Conservation (phyloP, 148 eudicot genomes). For the Cornus florida region DNA sequence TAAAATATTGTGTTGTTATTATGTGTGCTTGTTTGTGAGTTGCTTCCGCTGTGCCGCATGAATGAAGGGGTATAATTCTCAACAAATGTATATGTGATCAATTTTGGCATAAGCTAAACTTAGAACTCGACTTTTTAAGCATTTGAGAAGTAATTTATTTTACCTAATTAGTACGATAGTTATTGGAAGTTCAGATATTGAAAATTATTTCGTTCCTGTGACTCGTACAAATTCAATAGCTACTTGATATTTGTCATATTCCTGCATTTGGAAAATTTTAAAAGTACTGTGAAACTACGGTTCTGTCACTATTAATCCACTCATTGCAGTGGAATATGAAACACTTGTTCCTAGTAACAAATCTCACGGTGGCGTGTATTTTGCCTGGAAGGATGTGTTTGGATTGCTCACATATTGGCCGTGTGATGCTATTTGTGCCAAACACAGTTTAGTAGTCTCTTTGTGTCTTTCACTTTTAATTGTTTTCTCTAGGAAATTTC, state of each 20-base stretch:
- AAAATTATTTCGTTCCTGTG: neutral
- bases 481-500: neutral
- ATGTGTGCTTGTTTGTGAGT: no score
- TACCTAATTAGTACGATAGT: neutral
- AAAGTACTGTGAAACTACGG: neutral
- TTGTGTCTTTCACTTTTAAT: neutral
- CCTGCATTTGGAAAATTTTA: neutral
- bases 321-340: neutral
- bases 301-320: neutral
- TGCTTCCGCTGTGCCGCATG: no score
- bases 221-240: neutral
- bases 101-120: neutral
- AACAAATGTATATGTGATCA: neutral
- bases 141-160: neutral
- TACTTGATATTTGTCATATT: neutral
- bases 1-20: no score
- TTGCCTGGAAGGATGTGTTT: neutral
- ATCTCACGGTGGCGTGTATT: neutral
- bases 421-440: neutral
- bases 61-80: no score
- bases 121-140: neutral
- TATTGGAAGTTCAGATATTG: neutral
- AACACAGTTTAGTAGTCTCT: neutral
- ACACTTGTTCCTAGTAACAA: neutral
- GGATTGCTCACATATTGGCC: neutral